Base-by-base conservation (phyloP, 2,329 filamentous ascomycete genomes). In the Alternaria arborescens region DNA sequence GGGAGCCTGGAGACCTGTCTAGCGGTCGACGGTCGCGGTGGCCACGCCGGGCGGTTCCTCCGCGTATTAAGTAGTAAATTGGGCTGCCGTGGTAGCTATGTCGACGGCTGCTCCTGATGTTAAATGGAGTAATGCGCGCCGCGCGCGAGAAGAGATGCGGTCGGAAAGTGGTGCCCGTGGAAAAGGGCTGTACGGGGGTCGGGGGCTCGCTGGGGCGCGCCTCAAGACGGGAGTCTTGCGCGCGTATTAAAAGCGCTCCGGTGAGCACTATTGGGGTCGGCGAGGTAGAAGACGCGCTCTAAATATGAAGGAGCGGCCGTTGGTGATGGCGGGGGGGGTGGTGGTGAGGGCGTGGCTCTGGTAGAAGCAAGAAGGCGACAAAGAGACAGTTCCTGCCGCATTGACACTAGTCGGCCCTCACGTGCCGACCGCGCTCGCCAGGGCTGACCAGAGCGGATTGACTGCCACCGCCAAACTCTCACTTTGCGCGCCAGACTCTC, bases 251-350 rank as follows among this genome's bases (percentile, higher is more conserved):
- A 60, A 65, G 74, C 71, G 63, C 70, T 62, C 61, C 60, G 57
- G 54, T 51, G 68, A 70, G 72, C 68, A 69, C 71, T 66, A 58
- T 58, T 66, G 68, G 59, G 55, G 52, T 61, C 67, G 58, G 51
- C 54, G 68, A 65, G 68, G 65, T 62, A 58, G 52, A 66, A 67
- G 71, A 75, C 73, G 76, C 76, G 72, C 74, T 74, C 74, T 68
- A 64, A 61, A 71, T 71, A 74, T 69, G 66, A 64, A 36, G 69
- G 67, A 66, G 72, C 72, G 71, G 74, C 61, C 69, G 69, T 60
- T 68, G 61, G 63, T 59, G 72, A 72, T 75, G 75, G 70, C 60
- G 60, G 63, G 64, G 64, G 60, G 54, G 63, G 68, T 60, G 70
- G 66, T 68, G 69, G 67, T 60, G 68, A 62, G 74, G 67, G 61